Evolutionary conservation across 768 basidiomycete species (phyloP).

Genomic region (Royoungia palumana): DNA sequence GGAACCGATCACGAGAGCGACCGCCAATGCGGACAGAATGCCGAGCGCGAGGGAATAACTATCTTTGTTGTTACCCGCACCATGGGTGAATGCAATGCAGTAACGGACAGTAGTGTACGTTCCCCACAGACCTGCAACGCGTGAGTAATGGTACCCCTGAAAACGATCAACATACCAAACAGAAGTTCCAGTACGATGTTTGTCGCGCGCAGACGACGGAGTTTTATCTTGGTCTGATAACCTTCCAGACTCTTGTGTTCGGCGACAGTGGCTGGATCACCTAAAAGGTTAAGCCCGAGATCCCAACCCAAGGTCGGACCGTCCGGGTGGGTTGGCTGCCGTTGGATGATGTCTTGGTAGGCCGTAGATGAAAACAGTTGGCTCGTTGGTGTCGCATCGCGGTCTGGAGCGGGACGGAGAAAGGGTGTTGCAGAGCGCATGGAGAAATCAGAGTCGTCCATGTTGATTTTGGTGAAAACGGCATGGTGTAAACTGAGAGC

Average conservation of each 20-base stretch:
- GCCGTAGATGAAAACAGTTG: slow-evolving; percentile 23
- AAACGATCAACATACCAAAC: slow-evolving; percentile 31
- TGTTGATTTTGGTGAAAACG: slow-evolving; percentile 41
- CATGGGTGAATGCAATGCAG: slow-evolving; percentile 53
- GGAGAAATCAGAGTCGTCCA: slow-evolving; percentile 17
- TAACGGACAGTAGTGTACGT: slow-evolving; percentile 64
- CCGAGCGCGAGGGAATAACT: slow-evolving; percentile 31
- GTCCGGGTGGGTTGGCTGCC: slow-evolving; percentile 44
- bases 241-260: slow-evolving; percentile 34
- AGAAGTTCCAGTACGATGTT: slow-evolving; percentile 30
- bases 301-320: slow-evolving; percentile 30
- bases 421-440: slow-evolving; percentile 21
- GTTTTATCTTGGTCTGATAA: slow-evolving; percentile 25
- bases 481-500: slow-evolving; percentile 58
- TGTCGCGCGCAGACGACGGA: slow-evolving; percentile 33
- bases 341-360: slow-evolving; percentile 37
- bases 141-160: slow-evolving; percentile 1
- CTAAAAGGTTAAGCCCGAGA: slow-evolving; percentile 27
- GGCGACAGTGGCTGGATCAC: slow-evolving; percentile 28
- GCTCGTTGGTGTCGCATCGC: slow-evolving; percentile 14
- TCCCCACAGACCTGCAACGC: slow-evolving; percentile 50
- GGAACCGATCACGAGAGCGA: slow-evolving; percentile 34
- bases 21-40: slow-evolving; percentile 19
- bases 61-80: slow-evolving; percentile 41
- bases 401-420: slow-evolving; percentile 14